Evolutionary conservation across 805 yeast genomes (phyloP).

Genomic region (Yamadazyma laniorum): DNA sequence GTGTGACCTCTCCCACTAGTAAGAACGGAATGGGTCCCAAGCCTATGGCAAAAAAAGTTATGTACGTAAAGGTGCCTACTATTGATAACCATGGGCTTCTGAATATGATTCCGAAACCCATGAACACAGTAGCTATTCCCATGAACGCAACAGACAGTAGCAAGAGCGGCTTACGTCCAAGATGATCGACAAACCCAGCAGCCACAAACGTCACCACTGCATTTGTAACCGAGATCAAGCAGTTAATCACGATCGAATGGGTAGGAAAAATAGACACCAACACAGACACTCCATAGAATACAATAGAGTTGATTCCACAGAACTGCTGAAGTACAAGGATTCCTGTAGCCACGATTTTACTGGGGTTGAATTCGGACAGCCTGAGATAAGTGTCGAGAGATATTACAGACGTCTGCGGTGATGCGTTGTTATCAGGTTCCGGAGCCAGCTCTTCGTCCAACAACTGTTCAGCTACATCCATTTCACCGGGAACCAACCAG

Average conservation of each 20-base stretch:
- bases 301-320: constrained; percentile 88
- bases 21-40: constrained; percentile 95
- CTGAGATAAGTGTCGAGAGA: constrained; percentile 46
- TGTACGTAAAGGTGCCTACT: constrained; percentile 66
- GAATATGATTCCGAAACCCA: constrained; percentile 63
- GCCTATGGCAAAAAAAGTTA: constrained; percentile 86
- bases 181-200: constrained; percentile 70
- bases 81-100: constrained; percentile 52
- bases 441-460: constrained; percentile 12
- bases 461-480: constrained; percentile 11
- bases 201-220: constrained; percentile 70
- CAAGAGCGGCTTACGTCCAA: constrained; percentile 67
- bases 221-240: constrained; percentile 72
- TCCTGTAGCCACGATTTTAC: constrained; percentile 65
- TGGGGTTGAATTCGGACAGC: constrained; percentile 50
- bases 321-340: constrained; percentile 85
- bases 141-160: constrained; percentile 64
- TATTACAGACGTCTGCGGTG: constrained; percentile 15
- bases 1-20: constrained; percentile 85
- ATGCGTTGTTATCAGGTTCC: neutral
- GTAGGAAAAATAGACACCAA: constrained; percentile 70
- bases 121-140: constrained; percentile 60
- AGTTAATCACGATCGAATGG: constrained; percentile 68
- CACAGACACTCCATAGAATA: constrained; percentile 89
- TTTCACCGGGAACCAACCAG: constrained; percentile 41